Conservation (phyloP, 805 yeast species). For the Kuraishia ogatae region DNA sequence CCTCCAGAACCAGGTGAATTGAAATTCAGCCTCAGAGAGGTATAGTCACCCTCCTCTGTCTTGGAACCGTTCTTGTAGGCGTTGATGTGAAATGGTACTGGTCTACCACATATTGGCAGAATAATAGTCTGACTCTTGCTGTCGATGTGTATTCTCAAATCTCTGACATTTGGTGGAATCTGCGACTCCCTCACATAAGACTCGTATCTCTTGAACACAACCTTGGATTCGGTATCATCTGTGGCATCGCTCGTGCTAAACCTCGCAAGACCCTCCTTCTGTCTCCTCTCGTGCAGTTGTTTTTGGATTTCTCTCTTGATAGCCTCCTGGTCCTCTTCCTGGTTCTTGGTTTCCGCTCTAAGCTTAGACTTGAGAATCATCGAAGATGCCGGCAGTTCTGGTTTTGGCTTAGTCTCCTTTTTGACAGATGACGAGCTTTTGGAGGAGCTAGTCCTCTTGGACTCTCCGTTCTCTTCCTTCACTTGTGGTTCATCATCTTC, state of each 20-base stretch:
- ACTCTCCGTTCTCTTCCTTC: constrained; percentile 9
- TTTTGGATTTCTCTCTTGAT: constrained; percentile 77
- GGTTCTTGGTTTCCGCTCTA: constrained; percentile 64
- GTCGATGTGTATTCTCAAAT: constrained; percentile 81
- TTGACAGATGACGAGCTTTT: constrained; percentile 18
- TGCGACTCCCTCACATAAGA: constrained; percentile 91
- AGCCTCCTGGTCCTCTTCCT: constrained; percentile 73
- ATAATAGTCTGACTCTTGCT: constrained; percentile 81
- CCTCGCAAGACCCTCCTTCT: constrained; percentile 77
- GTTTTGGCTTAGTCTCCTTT: constrained; percentile 12
- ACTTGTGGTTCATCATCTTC: constrained; percentile 49
- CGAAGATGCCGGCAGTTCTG: constrained; percentile 32
- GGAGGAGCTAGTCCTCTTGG: not conserved
- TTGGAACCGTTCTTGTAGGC: constrained; percentile 91
- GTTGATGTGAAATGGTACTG: constrained; percentile 96
- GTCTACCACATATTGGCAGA: constrained; percentile 88
- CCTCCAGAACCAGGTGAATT: constrained; percentile 88
- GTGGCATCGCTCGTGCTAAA: constrained; percentile 74
- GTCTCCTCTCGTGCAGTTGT: constrained; percentile 76
- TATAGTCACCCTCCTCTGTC: constrained; percentile 93
- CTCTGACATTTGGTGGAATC: constrained; percentile 76
- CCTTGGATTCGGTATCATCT: constrained; percentile 49
- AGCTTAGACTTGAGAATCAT: constrained; percentile 71
- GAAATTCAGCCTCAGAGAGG: constrained; percentile 84
- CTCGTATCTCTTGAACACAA: constrained; percentile 86